Percentiles rank a stretch among this genome's conserved stretches.
These are phyloP conservation scores for Mariannaea sp. DNA, from an alignment of 2,329 filamentous ascomycete genomes.

Conservation along the genomic window DNA sequence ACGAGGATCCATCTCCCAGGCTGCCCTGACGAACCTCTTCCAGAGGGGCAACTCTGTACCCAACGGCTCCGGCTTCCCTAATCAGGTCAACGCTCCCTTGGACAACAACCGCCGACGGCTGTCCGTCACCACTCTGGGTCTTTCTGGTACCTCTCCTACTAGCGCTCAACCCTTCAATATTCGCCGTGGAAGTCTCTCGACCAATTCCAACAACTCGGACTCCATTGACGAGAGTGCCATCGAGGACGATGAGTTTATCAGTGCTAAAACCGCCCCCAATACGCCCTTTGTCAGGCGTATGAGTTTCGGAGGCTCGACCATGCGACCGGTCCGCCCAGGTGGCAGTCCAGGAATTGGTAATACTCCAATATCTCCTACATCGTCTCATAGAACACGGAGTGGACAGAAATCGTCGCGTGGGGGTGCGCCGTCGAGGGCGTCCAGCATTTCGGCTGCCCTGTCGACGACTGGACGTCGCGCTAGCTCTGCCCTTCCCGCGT, in stretches of 20 bases:
- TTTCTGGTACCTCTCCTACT: constrained; percentile 73
- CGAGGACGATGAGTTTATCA: constrained; percentile 67
- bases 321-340: constrained; percentile 60
- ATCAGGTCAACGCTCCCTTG: constrained; percentile 47
- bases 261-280: constrained; percentile 62
- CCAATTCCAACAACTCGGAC: constrained; percentile 60
- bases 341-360: constrained; percentile 70
- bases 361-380: constrained; percentile 50
- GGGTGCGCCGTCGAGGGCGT: constrained; percentile 34
- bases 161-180: constrained; percentile 56
- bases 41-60: constrained; percentile 59
- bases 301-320: constrained; percentile 84
- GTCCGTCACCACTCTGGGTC: constrained; percentile 74
- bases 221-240: constrained; percentile 74
- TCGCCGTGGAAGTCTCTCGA: constrained; percentile 72
- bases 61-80: constrained; percentile 50
- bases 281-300: constrained; percentile 83
- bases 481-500: constrained; percentile 41
- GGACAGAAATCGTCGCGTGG: constrained; percentile 38
- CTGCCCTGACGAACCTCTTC: constrained; percentile 63
- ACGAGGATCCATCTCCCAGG: constrained; percentile 61
- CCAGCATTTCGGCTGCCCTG: constrained; percentile 42
- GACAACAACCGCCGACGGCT: constrained; percentile 69
- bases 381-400: constrained; percentile 41
- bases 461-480: constrained; percentile 44